Conservation (phyloP, 2,329 filamentous ascomycete genomes). For the Elsinoe batatas region DNA sequence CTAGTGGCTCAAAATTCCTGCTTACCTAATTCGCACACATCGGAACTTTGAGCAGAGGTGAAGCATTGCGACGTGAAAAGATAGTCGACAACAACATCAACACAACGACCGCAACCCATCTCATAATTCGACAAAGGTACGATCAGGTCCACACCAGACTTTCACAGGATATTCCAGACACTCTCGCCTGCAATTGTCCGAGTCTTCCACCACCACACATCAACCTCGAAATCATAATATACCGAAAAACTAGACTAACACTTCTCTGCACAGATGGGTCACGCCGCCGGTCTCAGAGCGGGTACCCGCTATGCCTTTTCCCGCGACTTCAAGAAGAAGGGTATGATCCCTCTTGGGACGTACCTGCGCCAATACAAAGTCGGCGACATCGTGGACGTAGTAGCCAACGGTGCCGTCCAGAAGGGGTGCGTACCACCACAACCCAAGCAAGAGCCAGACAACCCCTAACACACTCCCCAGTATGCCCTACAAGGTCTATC, state of each 20-base stretch:
- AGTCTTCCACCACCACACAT: not conserved
- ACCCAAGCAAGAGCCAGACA: slow-evolving; percentile 3
- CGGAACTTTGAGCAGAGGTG: not conserved
- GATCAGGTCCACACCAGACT: not conserved
- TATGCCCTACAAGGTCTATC: slow-evolving; percentile 99
- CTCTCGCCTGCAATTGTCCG: not conserved
- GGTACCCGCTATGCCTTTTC: slow-evolving; percentile 59
- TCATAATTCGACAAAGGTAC: slow-evolving; percentile 12
- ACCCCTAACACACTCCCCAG: slow-evolving; percentile 37
- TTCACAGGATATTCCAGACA: not conserved
- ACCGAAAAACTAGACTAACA: slow-evolving; percentile 3
- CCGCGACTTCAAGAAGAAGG: slow-evolving; percentile 84
- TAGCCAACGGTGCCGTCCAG: slow-evolving; percentile 96
- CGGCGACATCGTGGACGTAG: slow-evolving; percentile 97
- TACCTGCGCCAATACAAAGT: slow-evolving; percentile 96
- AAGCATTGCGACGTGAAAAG: not conserved
- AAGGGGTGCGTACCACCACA: slow-evolving; percentile 63
- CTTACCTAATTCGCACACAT: slow-evolving; percentile 7
- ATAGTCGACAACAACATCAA: not conserved
- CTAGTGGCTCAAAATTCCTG: not conserved
- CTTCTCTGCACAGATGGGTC: slow-evolving; percentile 35
- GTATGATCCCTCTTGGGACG: slow-evolving; percentile 84
- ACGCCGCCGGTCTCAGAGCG: slow-evolving; percentile 38
- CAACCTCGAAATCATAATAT: not conserved
- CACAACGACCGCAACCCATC: slow-evolving; percentile 8